These are phyloP conservation scores for Backusella westeae DNA, from an alignment of 192 early-diverging fungal species.

Conservation along the genomic window DNA sequence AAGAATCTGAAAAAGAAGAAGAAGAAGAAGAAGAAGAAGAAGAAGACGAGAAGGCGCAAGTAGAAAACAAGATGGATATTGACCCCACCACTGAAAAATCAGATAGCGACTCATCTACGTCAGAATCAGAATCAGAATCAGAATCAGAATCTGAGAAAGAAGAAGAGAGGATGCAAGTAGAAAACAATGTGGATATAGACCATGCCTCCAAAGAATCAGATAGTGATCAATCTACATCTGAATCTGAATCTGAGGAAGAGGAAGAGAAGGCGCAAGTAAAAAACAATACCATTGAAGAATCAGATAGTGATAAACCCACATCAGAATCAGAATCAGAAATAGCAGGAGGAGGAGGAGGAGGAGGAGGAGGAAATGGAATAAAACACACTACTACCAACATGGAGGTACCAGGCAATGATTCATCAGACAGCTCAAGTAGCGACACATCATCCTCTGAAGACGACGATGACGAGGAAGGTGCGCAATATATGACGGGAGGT, in stretches of 20 bases:
- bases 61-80: not conserved
- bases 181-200: not conserved
- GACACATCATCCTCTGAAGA: not conserved
- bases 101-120: not conserved
- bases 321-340: not conserved
- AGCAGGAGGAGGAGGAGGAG: not conserved
- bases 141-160: not conserved
- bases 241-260: not conserved
- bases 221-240: not conserved
- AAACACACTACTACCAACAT: not conserved
- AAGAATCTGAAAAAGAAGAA: not conserved
- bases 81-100: not conserved
- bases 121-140: not conserved
- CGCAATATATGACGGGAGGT: not conserved
- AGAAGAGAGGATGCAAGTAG: not conserved
- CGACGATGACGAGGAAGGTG: not conserved
- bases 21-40: not conserved
- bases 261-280: not conserved
- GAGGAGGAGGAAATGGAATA: not conserved
- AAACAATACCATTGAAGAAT: too few species aligned
- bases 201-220: not conserved
- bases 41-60: not conserved
- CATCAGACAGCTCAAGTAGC: too few species aligned
- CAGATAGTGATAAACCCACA: not conserved
- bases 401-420: too few species aligned